These are phyloP conservation scores for Globisporangium lucens DNA, from an alignment of 352 stramenopile genomes.

Conservation along the genomic window DNA sequence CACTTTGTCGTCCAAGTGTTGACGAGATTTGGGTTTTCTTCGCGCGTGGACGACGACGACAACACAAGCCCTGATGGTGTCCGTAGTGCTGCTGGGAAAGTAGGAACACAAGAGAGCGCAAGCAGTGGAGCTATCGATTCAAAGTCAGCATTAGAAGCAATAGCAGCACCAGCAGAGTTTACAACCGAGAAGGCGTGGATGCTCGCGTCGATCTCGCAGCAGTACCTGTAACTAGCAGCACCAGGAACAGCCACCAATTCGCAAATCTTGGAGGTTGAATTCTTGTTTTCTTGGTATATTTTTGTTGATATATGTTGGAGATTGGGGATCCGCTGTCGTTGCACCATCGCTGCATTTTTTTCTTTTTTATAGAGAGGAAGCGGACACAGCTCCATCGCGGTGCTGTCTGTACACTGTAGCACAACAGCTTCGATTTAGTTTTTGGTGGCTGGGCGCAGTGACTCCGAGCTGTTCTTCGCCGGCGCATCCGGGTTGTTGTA, in stretches of 20 bases:
- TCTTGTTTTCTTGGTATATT: conserved; percentile 9
- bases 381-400: background rate
- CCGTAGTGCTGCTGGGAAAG: background rate
- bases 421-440: conserved; percentile 41
- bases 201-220: conserved; percentile 31
- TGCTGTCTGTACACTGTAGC: background rate
- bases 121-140: background rate
- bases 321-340: background rate
- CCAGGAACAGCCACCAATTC: background rate
- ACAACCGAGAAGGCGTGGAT: conserved; percentile 37
- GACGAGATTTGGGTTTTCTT: conserved; percentile 3
- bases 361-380: background rate
- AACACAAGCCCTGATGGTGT: background rate
- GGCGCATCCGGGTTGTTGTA: conserved; percentile 77
- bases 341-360: background rate
- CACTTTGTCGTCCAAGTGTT: conserved; percentile 24
- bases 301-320: background rate
- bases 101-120: background rate
- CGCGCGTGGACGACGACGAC: background rate
- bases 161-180: conserved; percentile 7
- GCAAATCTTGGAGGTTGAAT: conserved; percentile 5
- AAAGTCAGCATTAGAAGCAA: background rate
- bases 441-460: conserved; percentile 55
- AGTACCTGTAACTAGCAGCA: conserved; percentile 24
- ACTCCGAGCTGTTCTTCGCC: conserved; percentile 35